Percentiles rank a stretch among this genome's conserved stretches.
phyloP scores from a whole-genome alignment of 2,329 filamentous ascomycete species.

The Monosporascus sp. region DNA sequence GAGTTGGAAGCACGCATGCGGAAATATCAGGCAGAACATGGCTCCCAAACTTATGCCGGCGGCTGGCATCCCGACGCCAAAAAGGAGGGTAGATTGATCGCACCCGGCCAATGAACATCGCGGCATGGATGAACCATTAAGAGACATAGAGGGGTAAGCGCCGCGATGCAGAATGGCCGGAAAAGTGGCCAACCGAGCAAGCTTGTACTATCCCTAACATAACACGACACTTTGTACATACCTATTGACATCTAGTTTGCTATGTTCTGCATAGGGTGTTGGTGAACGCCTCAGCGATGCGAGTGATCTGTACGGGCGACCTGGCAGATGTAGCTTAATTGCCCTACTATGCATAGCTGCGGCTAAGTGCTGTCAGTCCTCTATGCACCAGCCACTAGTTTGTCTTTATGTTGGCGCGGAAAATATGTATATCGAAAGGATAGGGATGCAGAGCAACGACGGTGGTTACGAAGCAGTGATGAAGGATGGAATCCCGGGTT shows the following conservation, averaged over 20 bases:
- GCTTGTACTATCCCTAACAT: slow-evolving; percentile 9
- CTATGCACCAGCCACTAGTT: no score
- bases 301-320: no score
- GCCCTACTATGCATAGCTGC: no score
- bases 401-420: no score
- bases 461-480: no score
- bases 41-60: slow-evolving; percentile 73
- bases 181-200: slow-evolving; percentile 2
- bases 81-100: slow-evolving; percentile 75
- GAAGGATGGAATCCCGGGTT: no score
- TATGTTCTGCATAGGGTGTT: not conserved
- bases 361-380: no score
- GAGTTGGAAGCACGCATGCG: slow-evolving; percentile 90
- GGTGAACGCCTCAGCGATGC: no score
- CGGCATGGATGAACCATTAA: no score
- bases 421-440: no score
- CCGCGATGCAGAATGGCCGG: slow-evolving; percentile 4
- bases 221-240: slow-evolving; percentile 20
- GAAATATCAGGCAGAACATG: slow-evolving; percentile 67
- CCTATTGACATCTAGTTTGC: slow-evolving; percentile 1
- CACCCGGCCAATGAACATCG: slow-evolving; percentile 74
- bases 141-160: slow-evolving; percentile 7
- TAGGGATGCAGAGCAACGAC: no score
- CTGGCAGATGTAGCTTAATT: no score
- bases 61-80: slow-evolving; percentile 76